phyloP scores from a whole-genome alignment of 129 eudicot genomes.

The Centrapalus pauciflorus region DNA sequence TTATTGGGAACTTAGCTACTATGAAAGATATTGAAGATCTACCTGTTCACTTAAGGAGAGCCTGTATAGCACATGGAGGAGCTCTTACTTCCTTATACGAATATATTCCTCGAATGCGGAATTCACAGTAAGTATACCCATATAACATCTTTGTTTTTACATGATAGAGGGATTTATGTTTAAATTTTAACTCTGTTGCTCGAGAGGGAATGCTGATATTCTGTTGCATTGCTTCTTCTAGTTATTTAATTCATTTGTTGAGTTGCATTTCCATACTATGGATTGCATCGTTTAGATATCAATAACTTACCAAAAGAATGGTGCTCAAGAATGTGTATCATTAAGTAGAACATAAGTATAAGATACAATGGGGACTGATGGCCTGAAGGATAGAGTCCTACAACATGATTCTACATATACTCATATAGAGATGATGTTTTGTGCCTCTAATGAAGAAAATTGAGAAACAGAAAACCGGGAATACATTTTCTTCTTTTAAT shows the following conservation, averaged over 20 bases:
- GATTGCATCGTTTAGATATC: neutral
- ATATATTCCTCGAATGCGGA: conserved; percentile 87
- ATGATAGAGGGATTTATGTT: neutral
- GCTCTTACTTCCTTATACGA: conserved; percentile 66
- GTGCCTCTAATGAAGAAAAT: neutral
- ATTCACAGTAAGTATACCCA: conserved; percentile 57
- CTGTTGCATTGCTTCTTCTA: neutral
- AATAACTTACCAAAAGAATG: neutral
- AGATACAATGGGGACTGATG: neutral
- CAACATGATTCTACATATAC: neutral
- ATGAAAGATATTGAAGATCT: conserved; percentile 38
- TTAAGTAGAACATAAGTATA: neutral
- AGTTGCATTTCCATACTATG: neutral
- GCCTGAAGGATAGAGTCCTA: neutral
- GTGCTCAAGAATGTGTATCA: neutral
- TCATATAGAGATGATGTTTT: neutral
- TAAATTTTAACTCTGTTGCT: neutral
- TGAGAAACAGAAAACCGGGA: neutral
- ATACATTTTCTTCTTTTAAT: neutral
- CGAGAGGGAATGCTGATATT: neutral
- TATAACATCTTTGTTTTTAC: conserved; percentile 4
- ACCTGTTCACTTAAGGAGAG: conserved; percentile 73
- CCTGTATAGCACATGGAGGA: conserved; percentile 85
- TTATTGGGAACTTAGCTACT: conserved; percentile 71
- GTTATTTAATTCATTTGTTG: neutral